Evolutionary conservation across 1,139 yeast species (phyloP).

Genomic region (Diutina catenulata): DNA sequence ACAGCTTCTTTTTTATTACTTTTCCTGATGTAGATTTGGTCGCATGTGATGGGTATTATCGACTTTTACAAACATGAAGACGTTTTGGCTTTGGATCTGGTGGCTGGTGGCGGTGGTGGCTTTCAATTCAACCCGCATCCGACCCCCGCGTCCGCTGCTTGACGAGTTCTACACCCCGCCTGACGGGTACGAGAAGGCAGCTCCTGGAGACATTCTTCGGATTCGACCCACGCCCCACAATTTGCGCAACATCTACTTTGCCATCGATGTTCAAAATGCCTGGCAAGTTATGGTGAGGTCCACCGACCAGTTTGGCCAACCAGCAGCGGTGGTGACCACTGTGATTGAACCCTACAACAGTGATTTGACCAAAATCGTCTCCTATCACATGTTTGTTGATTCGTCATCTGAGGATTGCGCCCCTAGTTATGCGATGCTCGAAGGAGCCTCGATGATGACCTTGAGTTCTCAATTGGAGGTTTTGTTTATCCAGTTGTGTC

Average conservation of each 20-base stretch:
- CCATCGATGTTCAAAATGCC: background rate
- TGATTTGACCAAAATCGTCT: constrained; percentile 8
- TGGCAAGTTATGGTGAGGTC: constrained; percentile 13
- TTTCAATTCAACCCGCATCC: too few species aligned
- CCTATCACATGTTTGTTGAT: constrained; percentile 9
- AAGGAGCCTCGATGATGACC: constrained; percentile 7
- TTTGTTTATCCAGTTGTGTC: constrained; percentile 7
- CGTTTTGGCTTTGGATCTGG: background rate
- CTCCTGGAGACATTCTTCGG: background rate
- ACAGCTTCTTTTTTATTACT: too few species aligned
- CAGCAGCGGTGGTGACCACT: constrained; percentile 15
- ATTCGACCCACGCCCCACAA: constrained; percentile 1
- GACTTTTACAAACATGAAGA: background rate
- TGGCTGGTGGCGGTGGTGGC: background rate
- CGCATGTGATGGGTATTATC: too few species aligned
- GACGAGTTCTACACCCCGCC: background rate
- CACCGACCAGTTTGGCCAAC: constrained; percentile 20
- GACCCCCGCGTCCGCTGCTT: background rate
- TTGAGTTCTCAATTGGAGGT: constrained; percentile 8
- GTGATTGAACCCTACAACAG: constrained; percentile 9
- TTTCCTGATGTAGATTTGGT: too few species aligned
- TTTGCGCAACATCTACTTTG: constrained; percentile 3
- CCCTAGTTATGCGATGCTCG: constrained; percentile 9
- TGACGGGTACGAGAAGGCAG: background rate
- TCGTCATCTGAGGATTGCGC: constrained; percentile 8